Percentiles rank a stretch among this genome's conserved stretches.
Evolutionary conservation across 2,329 filamentous ascomycete genomes (phyloP).

Genomic region (Aspergillus clavatus): DNA sequence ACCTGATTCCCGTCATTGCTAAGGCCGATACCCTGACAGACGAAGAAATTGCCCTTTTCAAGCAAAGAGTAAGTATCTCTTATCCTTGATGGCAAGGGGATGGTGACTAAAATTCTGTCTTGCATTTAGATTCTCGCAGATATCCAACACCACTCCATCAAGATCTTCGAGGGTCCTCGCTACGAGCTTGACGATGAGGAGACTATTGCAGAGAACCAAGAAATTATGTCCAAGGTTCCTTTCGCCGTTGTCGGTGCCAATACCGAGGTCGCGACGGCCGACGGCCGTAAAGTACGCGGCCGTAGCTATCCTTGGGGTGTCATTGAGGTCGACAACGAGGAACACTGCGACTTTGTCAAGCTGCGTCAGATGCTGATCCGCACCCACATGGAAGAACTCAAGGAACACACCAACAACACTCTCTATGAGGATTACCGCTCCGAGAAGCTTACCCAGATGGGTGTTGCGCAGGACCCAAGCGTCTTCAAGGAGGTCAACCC

Average conservation of each 20-base stretch:
- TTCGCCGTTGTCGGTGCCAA: constrained; percentile 98
- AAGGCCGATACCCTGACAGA: constrained; percentile 98
- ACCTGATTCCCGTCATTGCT: constrained; percentile 97
- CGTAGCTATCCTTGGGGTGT: constrained; percentile 97
- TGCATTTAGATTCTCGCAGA: constrained; percentile 78
- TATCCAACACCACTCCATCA: constrained; percentile 94
- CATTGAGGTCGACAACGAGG: constrained; percentile 99
- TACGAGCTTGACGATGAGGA: constrained; percentile 99
- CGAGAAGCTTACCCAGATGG: constrained; percentile 98
- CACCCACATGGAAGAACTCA: constrained; percentile 99
- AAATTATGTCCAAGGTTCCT: constrained; percentile 99
- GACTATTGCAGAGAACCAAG: constrained; percentile 99
- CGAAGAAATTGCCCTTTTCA: constrained; percentile 91
- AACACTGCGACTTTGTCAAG: constrained; percentile 99
- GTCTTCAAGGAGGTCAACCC: constrained; percentile 99
- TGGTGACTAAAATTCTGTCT: constrained; percentile 20
- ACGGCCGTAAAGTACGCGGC: constrained; percentile 92
- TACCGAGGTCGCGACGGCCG: constrained; percentile 82
- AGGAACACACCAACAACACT: constrained; percentile 99
- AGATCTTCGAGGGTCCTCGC: constrained; percentile 97
- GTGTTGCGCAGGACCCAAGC: constrained; percentile 94
- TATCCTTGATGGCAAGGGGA: not conserved
- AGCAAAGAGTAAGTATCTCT: constrained; percentile 73
- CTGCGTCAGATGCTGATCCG: constrained; percentile 99
- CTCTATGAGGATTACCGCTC: constrained; percentile 99